Conservation (phyloP, 2,329 filamentous ascomycete genomes). For the Nothomitra cinnamomea region DNA sequence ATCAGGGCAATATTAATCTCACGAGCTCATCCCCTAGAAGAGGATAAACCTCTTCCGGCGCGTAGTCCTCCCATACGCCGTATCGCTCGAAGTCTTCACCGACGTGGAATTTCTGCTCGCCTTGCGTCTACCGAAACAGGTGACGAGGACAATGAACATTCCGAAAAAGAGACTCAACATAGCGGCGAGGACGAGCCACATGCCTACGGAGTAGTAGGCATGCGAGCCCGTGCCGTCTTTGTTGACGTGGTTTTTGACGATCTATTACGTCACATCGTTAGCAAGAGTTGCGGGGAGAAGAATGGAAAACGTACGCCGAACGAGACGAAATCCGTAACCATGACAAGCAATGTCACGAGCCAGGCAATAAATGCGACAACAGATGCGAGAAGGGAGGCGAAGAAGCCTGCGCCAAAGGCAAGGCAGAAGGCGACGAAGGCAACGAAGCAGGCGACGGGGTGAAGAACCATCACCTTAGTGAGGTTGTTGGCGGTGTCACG, state of each 20-base stretch:
- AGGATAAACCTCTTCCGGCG: background rate
- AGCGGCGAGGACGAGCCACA: conserved; percentile 42
- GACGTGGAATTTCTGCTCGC: background rate
- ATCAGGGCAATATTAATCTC: too few species aligned
- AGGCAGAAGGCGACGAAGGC: conserved; percentile 42
- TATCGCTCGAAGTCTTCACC: background rate
- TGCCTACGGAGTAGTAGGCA: conserved; percentile 35
- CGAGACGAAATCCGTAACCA: conserved; percentile 39
- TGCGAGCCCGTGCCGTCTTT: conserved; percentile 21
- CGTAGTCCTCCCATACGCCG: background rate
- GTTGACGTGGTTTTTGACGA: conserved; percentile 38
- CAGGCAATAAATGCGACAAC: conserved; percentile 33
- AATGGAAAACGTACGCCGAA: conserved; percentile 23
- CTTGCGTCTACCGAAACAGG: conserved; percentile 34
- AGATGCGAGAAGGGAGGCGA: conserved; percentile 35
- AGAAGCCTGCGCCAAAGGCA: conserved; percentile 32
- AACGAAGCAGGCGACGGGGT: conserved; percentile 40
- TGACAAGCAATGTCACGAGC: conserved; percentile 29
- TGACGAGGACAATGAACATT: conserved; percentile 40
- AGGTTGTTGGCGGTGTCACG: conserved; percentile 30
- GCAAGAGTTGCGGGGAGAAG: background rate
- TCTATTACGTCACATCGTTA: conserved; percentile 7
- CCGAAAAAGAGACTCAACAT: conserved; percentile 38
- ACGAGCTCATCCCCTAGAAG: background rate
- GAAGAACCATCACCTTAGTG: conserved; percentile 43